Conservation (phyloP, 2,329 filamentous ascomycete species). For the Colletotrichum neosansevieriae region DNA sequence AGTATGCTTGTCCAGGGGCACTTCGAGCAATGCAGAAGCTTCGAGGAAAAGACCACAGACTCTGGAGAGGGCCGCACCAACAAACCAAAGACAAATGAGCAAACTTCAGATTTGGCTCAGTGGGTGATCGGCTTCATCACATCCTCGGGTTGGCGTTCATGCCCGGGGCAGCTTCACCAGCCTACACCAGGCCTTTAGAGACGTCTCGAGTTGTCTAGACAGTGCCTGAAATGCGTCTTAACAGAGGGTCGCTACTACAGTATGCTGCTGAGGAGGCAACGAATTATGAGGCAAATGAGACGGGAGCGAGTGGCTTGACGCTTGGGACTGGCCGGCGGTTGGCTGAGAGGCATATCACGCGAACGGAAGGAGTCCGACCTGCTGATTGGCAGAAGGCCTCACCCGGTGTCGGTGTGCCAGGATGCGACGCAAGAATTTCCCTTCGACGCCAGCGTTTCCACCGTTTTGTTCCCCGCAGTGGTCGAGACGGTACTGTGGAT, state of each 20-base stretch:
- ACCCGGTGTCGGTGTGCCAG: constrained; percentile 19
- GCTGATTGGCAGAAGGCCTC: constrained; percentile 29
- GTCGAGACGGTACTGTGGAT: constrained; percentile 31
- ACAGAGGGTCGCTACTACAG: not conserved
- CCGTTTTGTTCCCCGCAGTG: constrained; percentile 3
- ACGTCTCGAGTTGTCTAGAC: constrained; percentile 31
- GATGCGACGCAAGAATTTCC: constrained; percentile 26
- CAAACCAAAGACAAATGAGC: constrained; percentile 12
- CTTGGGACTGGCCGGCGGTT: constrained; percentile 9
- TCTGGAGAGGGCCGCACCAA: constrained; percentile 12
- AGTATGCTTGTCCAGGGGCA: not conserved
- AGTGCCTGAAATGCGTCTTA: constrained; percentile 2
- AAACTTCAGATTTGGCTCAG: constrained; percentile 11
- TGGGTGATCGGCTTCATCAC: constrained; percentile 24
- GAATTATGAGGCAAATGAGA: constrained; percentile 31
- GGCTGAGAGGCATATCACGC: constrained; percentile 1
- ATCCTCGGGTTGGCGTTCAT: constrained; percentile 26
- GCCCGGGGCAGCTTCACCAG: constrained; percentile 32
- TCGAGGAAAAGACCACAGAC: constrained; percentile 20
- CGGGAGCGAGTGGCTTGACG: constrained; percentile 30
- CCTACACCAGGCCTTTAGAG: constrained; percentile 28
- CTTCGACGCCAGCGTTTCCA: constrained; percentile 21
- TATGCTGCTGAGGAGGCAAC: constrained; percentile 26
- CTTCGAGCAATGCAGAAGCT: constrained; percentile 2
- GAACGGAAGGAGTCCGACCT: constrained; percentile 12